Conservation (phyloP, 1,139 yeast genomes). For the Nematodospora anomalae region DNA sequence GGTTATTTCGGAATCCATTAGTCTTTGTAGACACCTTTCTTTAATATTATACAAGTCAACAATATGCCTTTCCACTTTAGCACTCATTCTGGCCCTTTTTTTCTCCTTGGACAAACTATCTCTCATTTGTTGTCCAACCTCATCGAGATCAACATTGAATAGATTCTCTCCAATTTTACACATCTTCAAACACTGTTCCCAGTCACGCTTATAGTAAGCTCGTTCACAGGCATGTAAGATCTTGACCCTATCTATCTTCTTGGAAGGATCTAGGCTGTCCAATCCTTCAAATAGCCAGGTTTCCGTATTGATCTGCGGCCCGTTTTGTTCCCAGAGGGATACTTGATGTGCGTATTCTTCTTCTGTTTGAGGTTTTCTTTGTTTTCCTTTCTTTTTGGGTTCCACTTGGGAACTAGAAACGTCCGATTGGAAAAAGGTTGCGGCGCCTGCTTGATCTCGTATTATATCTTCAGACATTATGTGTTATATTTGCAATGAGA, state of each 20-base stretch:
- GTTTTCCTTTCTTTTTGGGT: slow-evolving; percentile 8
- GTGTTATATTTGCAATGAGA: slow-evolving; percentile 7
- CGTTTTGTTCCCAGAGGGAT: slow-evolving; percentile 41
- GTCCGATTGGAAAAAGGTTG: too few species aligned
- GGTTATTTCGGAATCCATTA: too few species aligned
- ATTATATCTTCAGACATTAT: neutral
- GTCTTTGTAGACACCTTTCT: slow-evolving; percentile 29
- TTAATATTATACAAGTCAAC: slow-evolving; percentile 47
- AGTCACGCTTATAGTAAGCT: slow-evolving; percentile 50
- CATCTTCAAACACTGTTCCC: slow-evolving; percentile 37
- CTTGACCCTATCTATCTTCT: slow-evolving; percentile 36
- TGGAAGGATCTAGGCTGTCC: slow-evolving; percentile 22
- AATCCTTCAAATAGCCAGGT: slow-evolving; percentile 43
- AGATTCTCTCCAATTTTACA: slow-evolving; percentile 25
- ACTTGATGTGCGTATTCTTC: slow-evolving; percentile 52
- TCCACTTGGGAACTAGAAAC: neutral
- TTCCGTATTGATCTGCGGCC: slow-evolving; percentile 52
- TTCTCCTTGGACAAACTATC: slow-evolving; percentile 26
- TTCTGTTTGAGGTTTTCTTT: slow-evolving; percentile 57
- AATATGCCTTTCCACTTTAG: slow-evolving; percentile 45
- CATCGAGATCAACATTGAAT: slow-evolving; percentile 34
- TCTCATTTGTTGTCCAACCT: slow-evolving; percentile 24
- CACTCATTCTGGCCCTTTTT: slow-evolving; percentile 29
- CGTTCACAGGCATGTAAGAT: slow-evolving; percentile 48
- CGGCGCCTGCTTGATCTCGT: neutral